These are phyloP conservation scores for Thalassiosira gravida DNA, from an alignment of 352 stramenopile species.

Conservation along the genomic window DNA sequence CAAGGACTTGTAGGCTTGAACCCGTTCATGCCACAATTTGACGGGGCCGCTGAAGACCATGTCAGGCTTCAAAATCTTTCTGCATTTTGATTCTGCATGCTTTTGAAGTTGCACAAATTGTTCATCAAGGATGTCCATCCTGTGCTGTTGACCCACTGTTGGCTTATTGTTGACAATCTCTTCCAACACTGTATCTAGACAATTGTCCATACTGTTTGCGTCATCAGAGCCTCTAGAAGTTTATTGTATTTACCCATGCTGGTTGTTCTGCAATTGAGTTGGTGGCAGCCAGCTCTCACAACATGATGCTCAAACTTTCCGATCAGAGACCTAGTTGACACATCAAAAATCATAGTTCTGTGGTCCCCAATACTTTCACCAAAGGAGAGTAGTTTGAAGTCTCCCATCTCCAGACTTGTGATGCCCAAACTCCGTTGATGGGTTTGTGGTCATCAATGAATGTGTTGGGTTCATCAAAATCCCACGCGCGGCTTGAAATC, in stretches of 20 bases:
- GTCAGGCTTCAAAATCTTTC: constrained; percentile 21
- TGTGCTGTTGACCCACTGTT: background rate
- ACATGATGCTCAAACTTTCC: constrained; percentile 12
- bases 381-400: constrained; percentile 16
- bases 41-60: constrained; percentile 8
- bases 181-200: background rate
- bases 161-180: constrained; percentile 12
- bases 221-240: constrained; percentile 9
- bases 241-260: background rate
- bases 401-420: constrained; percentile 7
- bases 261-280: constrained; percentile 9
- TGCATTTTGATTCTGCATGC: constrained; percentile 4
- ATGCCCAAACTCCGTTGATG: constrained; percentile 35
- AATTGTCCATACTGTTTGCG: background rate
- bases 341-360: constrained; percentile 28
- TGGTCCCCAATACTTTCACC: constrained; percentile 23
- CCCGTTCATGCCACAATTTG: constrained; percentile 16
- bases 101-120: constrained; percentile 18
- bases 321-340: constrained; percentile 23
- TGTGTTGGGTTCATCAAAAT: constrained; percentile 18
- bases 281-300: background rate
- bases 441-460: constrained; percentile 10
- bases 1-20: constrained; percentile 7
- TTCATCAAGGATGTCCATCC: constrained; percentile 4
- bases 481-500: constrained; percentile 4